Evolutionary conservation across 2,329 filamentous ascomycete species (phyloP), one percentile per base, ranked within the genome.

Genomic region (Phyllosticta ampelicida): DNA sequence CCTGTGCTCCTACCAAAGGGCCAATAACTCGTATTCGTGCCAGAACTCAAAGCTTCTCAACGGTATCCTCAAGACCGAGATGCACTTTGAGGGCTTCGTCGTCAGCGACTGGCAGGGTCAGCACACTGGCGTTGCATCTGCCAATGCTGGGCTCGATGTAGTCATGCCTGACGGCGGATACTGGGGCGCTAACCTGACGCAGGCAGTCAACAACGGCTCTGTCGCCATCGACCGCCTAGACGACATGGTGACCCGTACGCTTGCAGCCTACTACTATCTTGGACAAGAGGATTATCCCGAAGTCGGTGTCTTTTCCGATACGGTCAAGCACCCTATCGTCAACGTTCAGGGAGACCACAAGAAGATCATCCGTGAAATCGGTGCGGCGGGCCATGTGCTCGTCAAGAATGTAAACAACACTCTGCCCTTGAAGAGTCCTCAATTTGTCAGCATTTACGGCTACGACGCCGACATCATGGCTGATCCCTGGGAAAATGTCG

Each of bases 381-480:
- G 71, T 29, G 68, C 70, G 13, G 73, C 71, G 4, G 72, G 72
- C 1, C 72, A 67, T 28, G 71, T 74, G 3, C 61, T 74, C 9
- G 64, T 79, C 6, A 80, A 80, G 64, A 82, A 83, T 56, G 65
- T 78, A 20, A 78, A 81, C 54, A 75, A 82, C 5, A 75, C 77
- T 0, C 61, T 83, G 2, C 80, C 80, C 0, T 67, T 83, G 2
- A 65, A 77, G 18, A 77, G 76, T 21, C 70, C 73, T 5, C 66
- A 66, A 4, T 72, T 69, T 58, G 60, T 74, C 8, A 68, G 66
- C 51, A 65, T 75, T 20, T 74, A 72, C 55, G 72, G 72, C 4
- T 73, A 73, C 30, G 72, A 74, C 57, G 72, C 73, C 1, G 65
- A 66, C 29, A 63, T 70, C 13, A 70, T 70, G 55, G 64, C 63